Base-by-base conservation (phyloP, 176 grass and related monocot species). In the Oryza punctata region DNA sequence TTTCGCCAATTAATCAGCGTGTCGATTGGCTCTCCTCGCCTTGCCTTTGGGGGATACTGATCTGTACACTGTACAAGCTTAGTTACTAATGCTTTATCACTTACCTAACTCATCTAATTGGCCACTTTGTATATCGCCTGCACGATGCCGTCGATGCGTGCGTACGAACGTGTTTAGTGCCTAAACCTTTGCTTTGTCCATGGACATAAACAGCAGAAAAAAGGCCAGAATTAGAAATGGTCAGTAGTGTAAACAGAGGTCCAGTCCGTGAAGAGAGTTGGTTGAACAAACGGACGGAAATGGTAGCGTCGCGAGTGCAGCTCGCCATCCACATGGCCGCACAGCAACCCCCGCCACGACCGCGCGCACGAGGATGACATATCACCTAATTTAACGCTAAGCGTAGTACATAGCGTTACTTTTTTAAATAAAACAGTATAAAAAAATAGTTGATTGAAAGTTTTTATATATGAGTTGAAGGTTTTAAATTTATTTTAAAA, bases 241-340 rank as follows among this genome's bases (percentile, higher is more conserved):
- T 21, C 32, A 37, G 19, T 69, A 19, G 18, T 40, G 67, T 19
- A 35, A 37, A n/a, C 33, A 23, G 9, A 57, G 52, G 33, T n/a
- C 8, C 9, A 12, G 67, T 38, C 33, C 67, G 33, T 69, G 67
- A 69, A 44, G 33, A 85, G 26, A 37, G 82, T 68, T 43, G 72
- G 64, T 54, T 59, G 46, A 76, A 59, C 72, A 84, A 69, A 41
- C 32, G 10, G 28, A 69, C 37, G 37, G 37, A 38, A 38, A 38
- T 38, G 37, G 7, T 38, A 38, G 37, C 37, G 37, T 38, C 37
- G 37, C 37, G 37, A 38, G 37, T 38, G 37, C 37, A 38, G 37
- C 37, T 9, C 37, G 37, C 37, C 37, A 38, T 7, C 35, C 37
- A 38, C 37, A 38, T 7, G 37, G 1, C 37, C 37, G 37, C 7